Evolutionary conservation across 1,284 basidiomycete species (phyloP).

Genomic region (Stygiomarasmius scandens): DNA sequence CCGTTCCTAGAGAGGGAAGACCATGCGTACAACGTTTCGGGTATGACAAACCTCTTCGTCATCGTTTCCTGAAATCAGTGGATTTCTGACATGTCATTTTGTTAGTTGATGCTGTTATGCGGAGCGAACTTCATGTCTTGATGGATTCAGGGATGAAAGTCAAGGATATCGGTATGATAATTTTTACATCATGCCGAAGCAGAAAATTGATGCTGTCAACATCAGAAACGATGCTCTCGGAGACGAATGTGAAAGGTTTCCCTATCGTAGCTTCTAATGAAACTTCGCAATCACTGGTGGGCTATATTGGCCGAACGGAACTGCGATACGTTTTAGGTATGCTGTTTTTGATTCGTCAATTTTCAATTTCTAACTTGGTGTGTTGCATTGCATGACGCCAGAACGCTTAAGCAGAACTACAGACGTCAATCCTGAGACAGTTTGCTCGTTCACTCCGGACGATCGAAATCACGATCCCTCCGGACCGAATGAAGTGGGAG

Average conservation of each 20-base stretch:
- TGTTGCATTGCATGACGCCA: constrained; percentile 29
- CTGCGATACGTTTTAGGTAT: constrained; percentile 84
- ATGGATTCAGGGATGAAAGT: constrained; percentile 78
- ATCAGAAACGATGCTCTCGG: constrained; percentile 66
- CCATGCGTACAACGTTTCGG: constrained; percentile 86
- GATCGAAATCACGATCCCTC: constrained; percentile 48
- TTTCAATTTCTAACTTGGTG: not conserved
- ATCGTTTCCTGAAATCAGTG: not conserved
- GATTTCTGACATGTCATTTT: no score
- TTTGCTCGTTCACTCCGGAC: constrained; percentile 68
- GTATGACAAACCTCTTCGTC: constrained; percentile 43
- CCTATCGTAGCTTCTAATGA: constrained; percentile 74
- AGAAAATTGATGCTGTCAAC: no score
- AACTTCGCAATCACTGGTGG: constrained; percentile 66
- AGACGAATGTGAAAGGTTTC: constrained; percentile 87
- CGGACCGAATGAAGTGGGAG: constrained; percentile 50
- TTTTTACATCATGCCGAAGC: not conserved
- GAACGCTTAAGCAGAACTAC: constrained; percentile 72
- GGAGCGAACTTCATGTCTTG: constrained; percentile 74
- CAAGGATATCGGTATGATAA: constrained; percentile 70
- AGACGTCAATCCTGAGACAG: constrained; percentile 64
- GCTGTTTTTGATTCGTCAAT: constrained; percentile 18
- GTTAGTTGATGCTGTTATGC: constrained; percentile 89
- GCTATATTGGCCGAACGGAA: constrained; percentile 89
- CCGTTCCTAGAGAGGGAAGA: constrained; percentile 96